phyloP scores from a whole-genome alignment of 1,139 yeast species.

The Taphrina pruni region DNA sequence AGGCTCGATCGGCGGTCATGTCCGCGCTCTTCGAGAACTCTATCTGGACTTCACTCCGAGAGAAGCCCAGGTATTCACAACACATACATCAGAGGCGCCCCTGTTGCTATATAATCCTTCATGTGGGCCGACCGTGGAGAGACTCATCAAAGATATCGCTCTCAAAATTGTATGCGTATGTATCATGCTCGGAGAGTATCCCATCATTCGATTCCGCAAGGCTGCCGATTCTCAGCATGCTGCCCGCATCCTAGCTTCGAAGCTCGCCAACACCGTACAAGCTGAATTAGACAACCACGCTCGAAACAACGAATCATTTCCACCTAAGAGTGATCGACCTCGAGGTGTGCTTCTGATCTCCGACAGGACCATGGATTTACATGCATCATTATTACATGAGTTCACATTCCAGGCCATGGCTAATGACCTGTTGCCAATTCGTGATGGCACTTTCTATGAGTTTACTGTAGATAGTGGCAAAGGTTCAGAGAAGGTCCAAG shows the following conservation, averaged over 20 bases:
- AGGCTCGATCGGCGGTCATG: conserved; percentile 48
- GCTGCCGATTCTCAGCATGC: conserved; percentile 59
- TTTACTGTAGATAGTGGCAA: conserved; percentile 68
- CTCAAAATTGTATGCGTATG: conserved; percentile 47
- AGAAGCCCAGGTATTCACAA: conserved; percentile 59
- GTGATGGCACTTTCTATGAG: conserved; percentile 59
- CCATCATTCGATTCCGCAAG: conserved; percentile 74
- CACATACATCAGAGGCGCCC: conserved; percentile 59
- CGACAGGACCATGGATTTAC: conserved; percentile 82
- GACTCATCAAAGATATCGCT: conserved; percentile 67
- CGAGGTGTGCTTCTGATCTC: conserved; percentile 76
- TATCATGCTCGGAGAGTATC: conserved; percentile 73
- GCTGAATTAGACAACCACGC: conserved; percentile 75
- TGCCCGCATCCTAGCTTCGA: conserved; percentile 70
- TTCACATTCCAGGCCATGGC: conserved; percentile 95
- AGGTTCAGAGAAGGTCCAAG: conserved; percentile 61
- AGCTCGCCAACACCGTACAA: conserved; percentile 78
- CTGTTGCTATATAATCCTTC: conserved; percentile 74
- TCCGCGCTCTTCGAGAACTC: conserved; percentile 51
- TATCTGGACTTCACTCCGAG: conserved; percentile 58
- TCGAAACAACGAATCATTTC: conserved; percentile 68
- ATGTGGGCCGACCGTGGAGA: conserved; percentile 66
- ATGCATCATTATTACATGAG: conserved; percentile 86
- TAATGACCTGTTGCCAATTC: conserved; percentile 66
- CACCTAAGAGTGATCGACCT: conserved; percentile 58